Base-by-base conservation (phyloP, 805 yeast genomes). In the Jamesozyma hellenica region DNA sequence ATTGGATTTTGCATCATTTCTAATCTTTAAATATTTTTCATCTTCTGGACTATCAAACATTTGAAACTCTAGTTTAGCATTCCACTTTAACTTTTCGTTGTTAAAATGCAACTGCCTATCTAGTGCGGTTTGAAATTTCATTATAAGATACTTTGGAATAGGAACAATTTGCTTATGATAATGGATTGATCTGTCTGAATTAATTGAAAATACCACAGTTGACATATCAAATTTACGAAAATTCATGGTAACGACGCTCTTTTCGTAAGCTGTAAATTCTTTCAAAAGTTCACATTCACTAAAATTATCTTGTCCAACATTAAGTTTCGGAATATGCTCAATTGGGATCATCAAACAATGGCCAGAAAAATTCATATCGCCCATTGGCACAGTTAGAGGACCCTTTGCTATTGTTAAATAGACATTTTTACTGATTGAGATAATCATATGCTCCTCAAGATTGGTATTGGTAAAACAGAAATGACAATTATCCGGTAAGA, bases 321-420 rank as follows among this genome's bases (percentile, higher is more conserved):
- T 53, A 34, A 53, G 58, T 39, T 66, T 70, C 0, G 95, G 71
- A 8, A 67, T 65, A 55, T 87, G 96, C 16, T 79, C 76, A 15
- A 88, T 72, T 0, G 96, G 94, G 11, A 86, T 75, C 8, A 88
- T 68, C 32, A 87, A 65, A 17, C 84, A 83, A 64, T 87, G 96
- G 0, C 94, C 95, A 0, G 94, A 74, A 51, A 83, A 78, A 8
- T 66, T 63, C 52, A 70, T 62, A 3, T 71, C 59, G 3, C 63
- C 60, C 12, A 64, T 64, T 1, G 79, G 74, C 21, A 69, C 60
- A 1, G 83, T 74, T 15, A 87, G 60, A 0, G 96, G 96, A 0
- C 96, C 96, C 53, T 82, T 86, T 0, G 95, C 94, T 13, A 79
- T 67, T 0, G 96, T 79, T 42, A 87, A 37, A 55, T 86, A 87